Evolutionary conservation across 257 asterid genomes (phyloP).

Genomic region (Lantana camara): DNA sequence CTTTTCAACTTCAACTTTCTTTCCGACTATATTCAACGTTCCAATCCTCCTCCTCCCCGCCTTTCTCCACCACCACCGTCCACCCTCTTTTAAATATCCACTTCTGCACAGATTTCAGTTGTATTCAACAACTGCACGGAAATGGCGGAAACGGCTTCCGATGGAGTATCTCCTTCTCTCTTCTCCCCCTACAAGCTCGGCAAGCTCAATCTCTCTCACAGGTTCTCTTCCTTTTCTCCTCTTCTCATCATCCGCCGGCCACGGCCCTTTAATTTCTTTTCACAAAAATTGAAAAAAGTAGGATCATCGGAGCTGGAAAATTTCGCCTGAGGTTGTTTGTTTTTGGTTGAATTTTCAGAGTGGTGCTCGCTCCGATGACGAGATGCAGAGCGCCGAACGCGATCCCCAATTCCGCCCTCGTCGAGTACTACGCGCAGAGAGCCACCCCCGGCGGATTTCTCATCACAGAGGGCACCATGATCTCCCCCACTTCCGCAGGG

Average conservation of each 20-base stretch:
- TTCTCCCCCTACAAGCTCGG: conserved; percentile 93
- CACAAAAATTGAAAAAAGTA: too few relatives aligned
- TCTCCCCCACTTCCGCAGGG: conserved; percentile 89
- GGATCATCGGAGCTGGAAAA: too few relatives aligned
- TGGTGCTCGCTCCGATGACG: conserved; percentile 95
- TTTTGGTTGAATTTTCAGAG: conserved; percentile 44
- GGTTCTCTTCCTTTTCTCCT: conserved; percentile 38
- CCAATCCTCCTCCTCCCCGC: not conserved
- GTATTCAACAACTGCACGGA: not conserved
- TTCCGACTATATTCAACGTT: not conserved
- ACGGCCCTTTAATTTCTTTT: too few relatives aligned
- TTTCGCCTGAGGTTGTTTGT: too few relatives aligned
- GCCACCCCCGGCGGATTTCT: conserved; percentile 88
- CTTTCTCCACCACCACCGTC: conserved; percentile 27
- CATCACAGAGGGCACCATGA: conserved; percentile 94
- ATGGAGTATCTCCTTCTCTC: conserved; percentile 52
- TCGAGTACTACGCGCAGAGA: conserved; percentile 78
- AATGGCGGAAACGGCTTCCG: conserved; percentile 53
- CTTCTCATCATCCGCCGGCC: not conserved
- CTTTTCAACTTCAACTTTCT: too few relatives aligned
- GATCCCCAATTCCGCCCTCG: conserved; percentile 67
- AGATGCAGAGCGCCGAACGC: conserved; percentile 79
- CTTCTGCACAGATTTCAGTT: not conserved
- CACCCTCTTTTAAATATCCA: conserved; percentile 4
- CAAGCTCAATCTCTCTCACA: conserved; percentile 78